phyloP scores from a whole-genome alignment of 768 basidiomycete species.

The Hysterangium stoloniferum region DNA sequence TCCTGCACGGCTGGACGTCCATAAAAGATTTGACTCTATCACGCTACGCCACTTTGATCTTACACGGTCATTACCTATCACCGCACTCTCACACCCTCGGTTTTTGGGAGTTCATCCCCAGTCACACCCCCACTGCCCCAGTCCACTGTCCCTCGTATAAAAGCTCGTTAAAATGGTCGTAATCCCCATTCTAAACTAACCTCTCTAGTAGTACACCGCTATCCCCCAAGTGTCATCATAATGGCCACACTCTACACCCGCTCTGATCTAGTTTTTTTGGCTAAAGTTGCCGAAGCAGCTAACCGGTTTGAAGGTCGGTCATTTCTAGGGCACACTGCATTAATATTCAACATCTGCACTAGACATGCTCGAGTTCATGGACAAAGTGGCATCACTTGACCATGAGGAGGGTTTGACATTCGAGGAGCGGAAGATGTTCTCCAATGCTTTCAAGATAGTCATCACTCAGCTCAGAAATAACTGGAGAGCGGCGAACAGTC shows the following conservation, averaged over 20 bases:
- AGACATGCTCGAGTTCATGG: conserved; percentile 20
- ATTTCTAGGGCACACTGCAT: background rate
- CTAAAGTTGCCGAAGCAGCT: conserved; percentile 81
- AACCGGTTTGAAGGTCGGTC: conserved; percentile 77
- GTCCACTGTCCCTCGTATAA: too few species aligned
- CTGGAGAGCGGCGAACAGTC: conserved; percentile 73
- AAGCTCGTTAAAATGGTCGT: too few species aligned
- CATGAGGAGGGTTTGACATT: conserved; percentile 63
- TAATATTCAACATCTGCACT: background rate
- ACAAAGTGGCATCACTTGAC: conserved; percentile 52
- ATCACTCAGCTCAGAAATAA: conserved; percentile 78
- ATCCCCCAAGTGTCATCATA: too few species aligned
- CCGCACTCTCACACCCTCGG: too few species aligned
- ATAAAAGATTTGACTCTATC: too few species aligned
- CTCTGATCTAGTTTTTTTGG: conserved; percentile 40
- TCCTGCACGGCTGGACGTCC: too few species aligned
- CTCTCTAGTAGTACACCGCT: too few species aligned
- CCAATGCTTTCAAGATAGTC: conserved; percentile 86
- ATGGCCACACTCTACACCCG: background rate
- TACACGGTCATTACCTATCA: too few species aligned
- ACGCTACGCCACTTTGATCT: too few species aligned
- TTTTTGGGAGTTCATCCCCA: too few species aligned
- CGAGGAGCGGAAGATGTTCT: conserved; percentile 85
- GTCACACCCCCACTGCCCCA: too few species aligned
- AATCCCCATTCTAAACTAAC: too few species aligned